These are phyloP conservation scores for Blepharisma stoltei DNA, from an alignment of 73 alveolate genomes.

Conservation along the genomic window DNA sequence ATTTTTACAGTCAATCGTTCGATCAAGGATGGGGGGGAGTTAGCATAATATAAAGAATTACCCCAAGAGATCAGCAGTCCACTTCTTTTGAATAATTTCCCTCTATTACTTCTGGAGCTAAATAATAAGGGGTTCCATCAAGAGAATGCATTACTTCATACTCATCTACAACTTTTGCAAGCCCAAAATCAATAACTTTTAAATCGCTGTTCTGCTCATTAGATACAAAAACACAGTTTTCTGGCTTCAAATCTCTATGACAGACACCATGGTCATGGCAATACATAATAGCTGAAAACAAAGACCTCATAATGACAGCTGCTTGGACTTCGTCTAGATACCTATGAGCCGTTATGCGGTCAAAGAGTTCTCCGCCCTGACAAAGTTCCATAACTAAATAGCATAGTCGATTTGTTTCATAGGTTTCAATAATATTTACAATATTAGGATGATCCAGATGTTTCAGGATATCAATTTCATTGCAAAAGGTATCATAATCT, in stretches of 20 bases:
- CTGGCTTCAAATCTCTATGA: slow-evolving; percentile 73
- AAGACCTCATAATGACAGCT: slow-evolving; percentile 37
- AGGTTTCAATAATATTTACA: slow-evolving; percentile 43
- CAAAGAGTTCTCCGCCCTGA: slow-evolving; percentile 51
- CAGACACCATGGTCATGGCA: slow-evolving; percentile 55
- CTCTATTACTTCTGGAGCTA: slow-evolving; percentile 65
- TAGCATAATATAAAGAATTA: slow-evolving; percentile 61
- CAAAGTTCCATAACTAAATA: slow-evolving; percentile 45
- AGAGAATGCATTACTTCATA: slow-evolving; percentile 39
- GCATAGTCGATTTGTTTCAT: slow-evolving; percentile 25
- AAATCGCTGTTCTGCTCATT: slow-evolving; percentile 41
- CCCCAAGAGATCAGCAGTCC: slow-evolving; percentile 73
- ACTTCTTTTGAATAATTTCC: slow-evolving; percentile 51
- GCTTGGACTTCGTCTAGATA: slow-evolving; percentile 42
- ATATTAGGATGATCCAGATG: slow-evolving; percentile 56
- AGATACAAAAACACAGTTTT: slow-evolving; percentile 52
- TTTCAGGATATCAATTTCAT: slow-evolving; percentile 37
- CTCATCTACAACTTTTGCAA: slow-evolving; percentile 40
- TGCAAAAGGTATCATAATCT: slow-evolving; percentile 31
- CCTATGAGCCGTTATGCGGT: slow-evolving; percentile 37
- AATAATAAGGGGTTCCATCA: slow-evolving; percentile 62
- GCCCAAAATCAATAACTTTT: slow-evolving; percentile 68
- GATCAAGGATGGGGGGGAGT: too few relatives aligned
- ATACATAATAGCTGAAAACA: slow-evolving; percentile 53
- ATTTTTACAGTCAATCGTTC: too few relatives aligned